phyloP scores from a whole-genome alignment of 768 basidiomycete species.

The Coprinopsis marcescibilis region DNA sequence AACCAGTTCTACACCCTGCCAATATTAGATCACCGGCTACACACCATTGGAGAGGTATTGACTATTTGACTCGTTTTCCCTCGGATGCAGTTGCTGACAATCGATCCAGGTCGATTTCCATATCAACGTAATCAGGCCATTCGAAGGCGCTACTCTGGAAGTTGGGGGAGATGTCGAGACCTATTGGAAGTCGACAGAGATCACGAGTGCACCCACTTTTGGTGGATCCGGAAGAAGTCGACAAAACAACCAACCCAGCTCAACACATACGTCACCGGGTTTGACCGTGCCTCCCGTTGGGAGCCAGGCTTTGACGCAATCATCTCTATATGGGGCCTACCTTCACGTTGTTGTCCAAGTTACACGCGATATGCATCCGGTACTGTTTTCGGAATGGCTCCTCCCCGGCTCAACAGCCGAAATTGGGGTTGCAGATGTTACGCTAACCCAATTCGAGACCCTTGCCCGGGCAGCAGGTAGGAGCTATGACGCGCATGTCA shows the following conservation, averaged over 20 bases:
- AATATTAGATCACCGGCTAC: slow-evolving; percentile 87
- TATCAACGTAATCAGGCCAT: slow-evolving; percentile 79
- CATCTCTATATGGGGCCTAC: slow-evolving; percentile 87
- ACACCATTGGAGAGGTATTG: slow-evolving; percentile 87
- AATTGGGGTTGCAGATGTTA: slow-evolving; percentile 80
- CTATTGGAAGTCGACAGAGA: slow-evolving; percentile 90
- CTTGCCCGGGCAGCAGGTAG: slow-evolving; percentile 52
- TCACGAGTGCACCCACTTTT: slow-evolving; percentile 32
- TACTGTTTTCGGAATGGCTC: slow-evolving; percentile 70
- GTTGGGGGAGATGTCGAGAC: slow-evolving; percentile 95
- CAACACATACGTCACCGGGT: slow-evolving; percentile 64
- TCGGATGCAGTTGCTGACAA: slow-evolving; percentile 8
- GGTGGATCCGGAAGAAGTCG: slow-evolving; percentile 30
- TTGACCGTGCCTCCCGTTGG: slow-evolving; percentile 40
- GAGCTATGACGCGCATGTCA: slow-evolving; percentile 19
- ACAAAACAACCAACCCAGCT: slow-evolving; percentile 38
- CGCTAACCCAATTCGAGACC: slow-evolving; percentile 69
- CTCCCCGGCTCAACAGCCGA: slow-evolving; percentile 72
- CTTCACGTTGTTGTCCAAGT: slow-evolving; percentile 85
- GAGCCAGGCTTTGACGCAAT: slow-evolving; percentile 68
- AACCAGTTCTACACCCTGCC: slow-evolving; percentile 60
- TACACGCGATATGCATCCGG: slow-evolving; percentile 87
- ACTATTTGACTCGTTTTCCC: slow-evolving; percentile 1
- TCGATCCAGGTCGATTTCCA: slow-evolving; percentile 75
- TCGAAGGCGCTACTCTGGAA: slow-evolving; percentile 87